Evolutionary conservation across 2,329 filamentous ascomycete species (phyloP).

Genomic region (Pseudocercospora pini-densiflorae): DNA sequence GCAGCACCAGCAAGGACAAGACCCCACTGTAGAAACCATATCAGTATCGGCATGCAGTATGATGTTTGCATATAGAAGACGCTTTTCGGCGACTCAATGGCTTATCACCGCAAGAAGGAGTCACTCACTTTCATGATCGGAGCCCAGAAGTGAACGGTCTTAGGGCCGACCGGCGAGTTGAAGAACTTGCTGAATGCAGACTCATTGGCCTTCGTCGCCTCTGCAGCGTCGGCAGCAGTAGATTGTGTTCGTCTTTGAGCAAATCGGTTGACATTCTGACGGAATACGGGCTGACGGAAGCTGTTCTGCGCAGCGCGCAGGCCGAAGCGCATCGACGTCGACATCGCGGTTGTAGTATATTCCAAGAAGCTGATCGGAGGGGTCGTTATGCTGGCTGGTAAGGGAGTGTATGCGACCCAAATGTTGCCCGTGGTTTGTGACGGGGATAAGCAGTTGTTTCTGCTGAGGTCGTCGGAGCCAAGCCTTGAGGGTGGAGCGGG

Average conservation of each 20-base stretch:
- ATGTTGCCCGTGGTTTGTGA: neutral
- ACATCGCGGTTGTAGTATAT: neutral
- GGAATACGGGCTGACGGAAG: conserved; percentile 60
- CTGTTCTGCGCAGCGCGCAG: conserved; percentile 60
- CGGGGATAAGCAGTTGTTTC: neutral
- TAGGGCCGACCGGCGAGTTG: conserved; percentile 55
- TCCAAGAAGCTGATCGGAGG: neutral
- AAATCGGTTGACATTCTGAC: conserved; percentile 43
- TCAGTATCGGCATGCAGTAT: neutral
- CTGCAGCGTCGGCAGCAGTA: conserved; percentile 61
- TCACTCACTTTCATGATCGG: conserved; percentile 81
- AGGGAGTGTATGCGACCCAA: neutral
- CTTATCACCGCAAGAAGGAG: conserved; percentile 10
- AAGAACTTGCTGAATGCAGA: conserved; percentile 71
- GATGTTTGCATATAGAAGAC: neutral
- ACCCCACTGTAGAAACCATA: conserved; percentile 69
- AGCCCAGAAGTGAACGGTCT: conserved; percentile 99
- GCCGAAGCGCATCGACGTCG: conserved; percentile 61
- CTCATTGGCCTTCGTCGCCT: conserved; percentile 24
- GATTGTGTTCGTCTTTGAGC: conserved; percentile 67
- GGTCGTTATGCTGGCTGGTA: neutral
- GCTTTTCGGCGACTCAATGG: neutral
- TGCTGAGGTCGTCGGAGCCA: neutral
- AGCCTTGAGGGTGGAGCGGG: conserved; percentile 47
- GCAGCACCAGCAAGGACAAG: conserved; percentile 90